Conservation (phyloP, 176 grass and related monocot species). For the Otatea glauca region DNA sequence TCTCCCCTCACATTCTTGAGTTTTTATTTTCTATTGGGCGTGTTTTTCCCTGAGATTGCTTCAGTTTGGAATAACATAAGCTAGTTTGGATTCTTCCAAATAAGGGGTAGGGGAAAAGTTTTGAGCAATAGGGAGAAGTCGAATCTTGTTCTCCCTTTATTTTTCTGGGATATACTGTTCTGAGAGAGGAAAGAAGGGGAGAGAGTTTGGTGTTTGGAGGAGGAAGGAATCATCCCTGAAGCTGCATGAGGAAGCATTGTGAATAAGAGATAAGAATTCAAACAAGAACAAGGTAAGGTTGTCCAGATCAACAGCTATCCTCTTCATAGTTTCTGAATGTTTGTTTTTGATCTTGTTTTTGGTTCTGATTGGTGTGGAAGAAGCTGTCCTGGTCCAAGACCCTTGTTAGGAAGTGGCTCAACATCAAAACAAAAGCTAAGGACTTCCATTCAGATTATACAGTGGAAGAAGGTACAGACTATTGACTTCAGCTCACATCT, state of each 20-base stretch:
- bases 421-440: constrained; percentile 86
- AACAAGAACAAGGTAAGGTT: constrained; percentile 75
- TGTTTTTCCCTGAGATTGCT: too few relatives aligned
- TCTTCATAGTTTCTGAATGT: constrained; percentile 11
- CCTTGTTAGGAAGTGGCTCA: constrained; percentile 95
- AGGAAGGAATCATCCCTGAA: constrained; percentile 27
- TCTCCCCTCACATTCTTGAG: too few relatives aligned
- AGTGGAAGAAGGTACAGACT: constrained; percentile 60
- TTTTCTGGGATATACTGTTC: constrained; percentile 12
- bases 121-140: background rate
- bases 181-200: background rate
- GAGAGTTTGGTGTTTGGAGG: constrained; percentile 27
- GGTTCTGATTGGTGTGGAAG: constrained; percentile 48
- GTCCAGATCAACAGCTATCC: constrained; percentile 18
- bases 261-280: constrained; percentile 86
- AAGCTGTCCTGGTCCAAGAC: constrained; percentile 96
- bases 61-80: constrained; percentile 12
- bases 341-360: constrained; percentile 36
- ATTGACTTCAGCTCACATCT: constrained; percentile 10
- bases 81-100: constrained; percentile 19
- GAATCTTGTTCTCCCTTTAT: constrained; percentile 41
- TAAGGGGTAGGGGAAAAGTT: constrained; percentile 11
- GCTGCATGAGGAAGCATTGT: constrained; percentile 72
- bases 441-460: constrained; percentile 73
- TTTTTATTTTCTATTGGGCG: too few relatives aligned